Evolutionary conservation across 2,329 filamentous ascomycete species (phyloP).

Genomic region (Arthrinium puccinioides): DNA sequence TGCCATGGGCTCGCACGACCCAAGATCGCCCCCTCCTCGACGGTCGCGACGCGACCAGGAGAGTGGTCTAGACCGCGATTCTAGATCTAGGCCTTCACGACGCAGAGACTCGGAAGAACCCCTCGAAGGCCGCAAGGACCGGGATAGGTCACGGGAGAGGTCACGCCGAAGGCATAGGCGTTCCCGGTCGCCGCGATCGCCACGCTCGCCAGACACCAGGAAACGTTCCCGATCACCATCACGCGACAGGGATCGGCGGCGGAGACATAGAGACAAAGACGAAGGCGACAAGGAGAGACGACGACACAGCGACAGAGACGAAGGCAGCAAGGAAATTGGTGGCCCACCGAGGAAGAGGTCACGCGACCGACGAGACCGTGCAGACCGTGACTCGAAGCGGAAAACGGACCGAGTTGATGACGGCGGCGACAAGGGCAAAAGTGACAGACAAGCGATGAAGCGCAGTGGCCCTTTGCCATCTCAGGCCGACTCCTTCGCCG

Average conservation of each 20-base stretch:
- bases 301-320: slow-evolving; percentile 23
- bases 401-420: slow-evolving; percentile 14
- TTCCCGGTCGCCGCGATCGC: neutral
- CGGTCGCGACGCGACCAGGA: slow-evolving; percentile 3
- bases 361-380: slow-evolving; percentile 4
- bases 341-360: too few species aligned
- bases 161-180: neutral
- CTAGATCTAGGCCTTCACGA: neutral
- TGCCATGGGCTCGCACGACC: slow-evolving; percentile 3
- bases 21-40: slow-evolving; percentile 2
- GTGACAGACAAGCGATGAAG: slow-evolving; percentile 22
- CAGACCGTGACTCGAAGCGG: slow-evolving; percentile 8
- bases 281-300: slow-evolving; percentile 18
- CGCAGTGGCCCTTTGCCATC: slow-evolving; percentile 49
- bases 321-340: slow-evolving; percentile 10
- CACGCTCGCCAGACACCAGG: too few species aligned
- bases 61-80: slow-evolving; percentile 1
- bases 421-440: slow-evolving; percentile 8
- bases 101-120: neutral
- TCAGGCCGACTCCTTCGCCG: slow-evolving; percentile 52
- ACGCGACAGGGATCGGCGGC: slow-evolving; percentile 11
- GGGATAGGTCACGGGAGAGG: too few species aligned
- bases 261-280: slow-evolving; percentile 13
- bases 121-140: neutral
- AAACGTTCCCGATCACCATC: slow-evolving; percentile 3